These are phyloP conservation scores for Aspergillus avenaceus DNA, from an alignment of 495 filamentous ascomycete species.

Conservation along the genomic window DNA sequence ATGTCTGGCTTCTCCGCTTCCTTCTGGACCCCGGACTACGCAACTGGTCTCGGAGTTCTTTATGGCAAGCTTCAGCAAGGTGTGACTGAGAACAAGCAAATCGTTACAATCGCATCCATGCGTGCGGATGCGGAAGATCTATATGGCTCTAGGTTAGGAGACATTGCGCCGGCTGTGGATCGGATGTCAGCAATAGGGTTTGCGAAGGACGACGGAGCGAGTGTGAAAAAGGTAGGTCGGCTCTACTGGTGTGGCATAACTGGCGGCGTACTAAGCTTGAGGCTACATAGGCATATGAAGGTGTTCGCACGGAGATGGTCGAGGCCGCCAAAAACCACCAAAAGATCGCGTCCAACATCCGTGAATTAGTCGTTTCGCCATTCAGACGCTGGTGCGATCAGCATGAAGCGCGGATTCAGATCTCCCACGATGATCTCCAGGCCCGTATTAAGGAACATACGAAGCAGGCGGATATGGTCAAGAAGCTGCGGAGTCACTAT, in stretches of 20 bases:
- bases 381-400: constrained; percentile 94
- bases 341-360: constrained; percentile 93
- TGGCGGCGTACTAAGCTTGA: constrained; percentile 2
- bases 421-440: constrained; percentile 92
- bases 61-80: constrained; percentile 98
- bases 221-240: constrained; percentile 76
- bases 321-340: constrained; percentile 85
- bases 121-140: constrained; percentile 92
- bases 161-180: constrained; percentile 80
- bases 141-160: constrained; percentile 75
- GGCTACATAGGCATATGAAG: constrained; percentile 78
- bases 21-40: constrained; percentile 94
- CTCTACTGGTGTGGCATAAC: neutral
- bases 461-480: constrained; percentile 82
- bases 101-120: constrained; percentile 86
- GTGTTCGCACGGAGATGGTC: constrained; percentile 90
- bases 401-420: constrained; percentile 84
- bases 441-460: constrained; percentile 84
- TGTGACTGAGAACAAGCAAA: constrained; percentile 88
- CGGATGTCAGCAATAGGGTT: constrained; percentile 76
- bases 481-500: constrained; percentile 90
- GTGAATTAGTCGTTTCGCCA: constrained; percentile 88
- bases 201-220: constrained; percentile 89
- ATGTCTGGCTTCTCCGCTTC: constrained; percentile 91
- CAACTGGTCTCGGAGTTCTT: constrained; percentile 87